Base-by-base conservation (phyloP, 345 rosid genomes). In the Sisymbrium altissimum region DNA sequence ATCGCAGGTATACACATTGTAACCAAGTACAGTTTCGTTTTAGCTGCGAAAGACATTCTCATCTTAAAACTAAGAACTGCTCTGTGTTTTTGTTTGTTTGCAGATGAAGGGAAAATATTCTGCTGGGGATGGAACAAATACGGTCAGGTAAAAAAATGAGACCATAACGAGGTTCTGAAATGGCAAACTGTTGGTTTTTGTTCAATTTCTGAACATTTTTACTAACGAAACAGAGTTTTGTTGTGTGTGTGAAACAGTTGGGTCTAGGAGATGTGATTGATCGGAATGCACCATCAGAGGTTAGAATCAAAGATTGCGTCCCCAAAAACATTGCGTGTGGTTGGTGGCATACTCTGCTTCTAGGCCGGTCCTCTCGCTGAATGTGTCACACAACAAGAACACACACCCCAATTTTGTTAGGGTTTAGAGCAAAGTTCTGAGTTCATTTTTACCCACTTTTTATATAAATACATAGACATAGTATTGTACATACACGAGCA, bases 101-200 rank as follows among this genome's bases (percentile, higher is more conserved):
- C 66, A 96, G 99, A 75, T 69, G 96, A 90, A 61, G 83, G 85
- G 27, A 83, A 80, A 73, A 87, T 88, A 27, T 89, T 87, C 71
- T 87, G 96, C 86, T 96, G 99, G 99, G 99, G 99, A 43, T 96
- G 99, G 99, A 96, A 92, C 90, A 96, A 96, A 79, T 96, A 96
- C 55, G 99, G 97, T 11, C 99, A 95, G 99, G 99, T 95, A 86
- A 66, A 33, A 19, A 19, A 40, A 25, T 0, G n/a, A 32, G 43
- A 13, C 56, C 36, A 64, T 41, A 41, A 43, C 4, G 29, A 62
- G 63, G 74, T 60, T 39, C 10, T 5, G 15, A 61, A 45, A 55
- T 14, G 0, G 8, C n/a, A 68, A 18, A 39, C 23, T 62, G 65
- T 66, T 57, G 14, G 14, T 7, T 59, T 49, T 18, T 4, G 52